phyloP scores from a whole-genome alignment of 2,329 filamentous ascomycete species.

The Xylaria sp. region DNA sequence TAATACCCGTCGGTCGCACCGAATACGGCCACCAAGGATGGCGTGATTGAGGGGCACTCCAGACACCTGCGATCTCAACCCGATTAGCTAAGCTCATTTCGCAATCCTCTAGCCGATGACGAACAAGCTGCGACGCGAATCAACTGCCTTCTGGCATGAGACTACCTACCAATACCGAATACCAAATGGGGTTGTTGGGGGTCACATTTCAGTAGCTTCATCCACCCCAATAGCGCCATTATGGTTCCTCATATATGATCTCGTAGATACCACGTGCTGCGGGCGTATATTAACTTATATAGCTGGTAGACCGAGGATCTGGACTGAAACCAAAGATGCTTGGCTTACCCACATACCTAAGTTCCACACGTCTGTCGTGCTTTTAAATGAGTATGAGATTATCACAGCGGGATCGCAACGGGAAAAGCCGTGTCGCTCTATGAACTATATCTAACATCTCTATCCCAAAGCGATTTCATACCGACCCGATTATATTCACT shows the following conservation, averaged over 20 bases:
- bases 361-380: conserved; percentile 22
- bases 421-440: not conserved
- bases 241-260: not conserved
- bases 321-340: not conserved
- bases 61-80: not conserved
- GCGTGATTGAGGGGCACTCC: conserved; percentile 32
- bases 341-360: not conserved
- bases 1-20: conserved; percentile 14
- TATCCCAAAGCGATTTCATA: not conserved
- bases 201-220: not conserved
- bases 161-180: not conserved
- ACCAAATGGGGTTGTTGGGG: not conserved
- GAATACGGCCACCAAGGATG: conserved; percentile 20
- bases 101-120: conserved; percentile 22
- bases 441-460: conserved; percentile 5
- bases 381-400: conserved; percentile 29
- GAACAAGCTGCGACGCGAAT: conserved; percentile 19
- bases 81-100: conserved; percentile 6
- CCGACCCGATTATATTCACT: not conserved
- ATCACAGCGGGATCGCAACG: conserved; percentile 10
- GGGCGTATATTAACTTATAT: not conserved
- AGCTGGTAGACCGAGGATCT: not conserved
- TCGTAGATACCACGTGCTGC: not conserved
- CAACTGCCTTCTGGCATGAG: not conserved
- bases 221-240: not conserved